Base-by-base conservation (phyloP, 2,329 filamentous ascomycete species). In the Penicillium polonicum region DNA sequence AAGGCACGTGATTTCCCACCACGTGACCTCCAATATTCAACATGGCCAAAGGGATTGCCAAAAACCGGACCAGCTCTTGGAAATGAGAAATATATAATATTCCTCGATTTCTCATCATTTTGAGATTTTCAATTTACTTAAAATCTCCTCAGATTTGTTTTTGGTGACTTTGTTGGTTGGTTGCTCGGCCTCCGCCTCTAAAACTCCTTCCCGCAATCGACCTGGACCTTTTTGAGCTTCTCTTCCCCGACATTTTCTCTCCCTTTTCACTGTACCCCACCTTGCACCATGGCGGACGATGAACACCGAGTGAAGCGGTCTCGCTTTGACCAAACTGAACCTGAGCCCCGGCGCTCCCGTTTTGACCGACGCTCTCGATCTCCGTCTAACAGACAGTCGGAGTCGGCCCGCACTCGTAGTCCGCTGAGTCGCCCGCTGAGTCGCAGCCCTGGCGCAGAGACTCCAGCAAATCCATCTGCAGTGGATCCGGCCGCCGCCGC, bases 341-440 rank as follows among this genome's bases (percentile, higher is more conserved):
- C 90, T 6, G 91, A 94, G 70, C 86, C 89, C 57, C 88, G 87
- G 70, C 83, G 87, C 43, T 95, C 92, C 49, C 86, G 92, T 72
- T 97, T 96, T 76, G 93, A 97, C 77, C 87, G 92, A 68, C 89
- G 94, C 68, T 97, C 94, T 58, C 89, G 91, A 64, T 96, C 92
- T 33, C 92, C 92, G 23, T 83, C 85, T 27, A 76, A 78, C 58
- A 83, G 85, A 69, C 85, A 87, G 66, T 81, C 85, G 27, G 90
- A 95, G 61, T 78, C 84, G 45, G 80, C 83, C 65, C 87, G 93
- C 72, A 91, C 91, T 68, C 89, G 93, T 66, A 97, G 92, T 74
- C 92, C 92, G 21, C 74, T 92, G 56, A 81, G 81, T 58, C 83
- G 80, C 64, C 54, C 54, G 5, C 7, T 57, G 43, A 57, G 55